Conservation (phyloP, 805 yeast species). For the Hagleromyces aurorensis region DNA sequence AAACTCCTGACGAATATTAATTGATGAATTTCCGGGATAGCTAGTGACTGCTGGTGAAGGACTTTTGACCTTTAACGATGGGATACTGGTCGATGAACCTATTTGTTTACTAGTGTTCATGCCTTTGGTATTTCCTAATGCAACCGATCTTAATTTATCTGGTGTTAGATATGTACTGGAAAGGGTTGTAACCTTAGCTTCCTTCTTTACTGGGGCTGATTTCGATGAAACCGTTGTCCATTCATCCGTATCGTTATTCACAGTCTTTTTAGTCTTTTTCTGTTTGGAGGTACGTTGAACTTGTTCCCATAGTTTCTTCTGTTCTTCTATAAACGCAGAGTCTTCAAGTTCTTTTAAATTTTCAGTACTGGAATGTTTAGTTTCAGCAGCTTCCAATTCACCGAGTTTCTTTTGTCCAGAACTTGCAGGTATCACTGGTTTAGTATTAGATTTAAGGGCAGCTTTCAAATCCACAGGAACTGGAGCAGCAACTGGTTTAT, state of each 20-base stretch:
- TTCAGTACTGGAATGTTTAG: slow-evolving; percentile 2
- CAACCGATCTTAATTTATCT: slow-evolving; percentile 30
- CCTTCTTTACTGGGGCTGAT: slow-evolving; percentile 9
- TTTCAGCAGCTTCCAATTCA: slow-evolving; percentile 1
- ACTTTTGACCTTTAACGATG: slow-evolving; percentile 19
- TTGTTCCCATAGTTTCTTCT: slow-evolving; percentile 36
- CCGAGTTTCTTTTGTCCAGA: background rate
- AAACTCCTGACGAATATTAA: slow-evolving; percentile 51
- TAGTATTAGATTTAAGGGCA: slow-evolving; percentile 6
- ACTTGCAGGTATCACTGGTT: background rate
- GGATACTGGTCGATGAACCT: slow-evolving; percentile 27
- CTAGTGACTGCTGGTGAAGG: slow-evolving; percentile 15
- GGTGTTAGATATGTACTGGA: slow-evolving; percentile 25
- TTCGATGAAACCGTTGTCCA: slow-evolving; percentile 29
- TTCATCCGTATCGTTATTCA: slow-evolving; percentile 16
- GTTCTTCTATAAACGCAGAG: slow-evolving; percentile 27
- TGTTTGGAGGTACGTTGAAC: slow-evolving; percentile 65
- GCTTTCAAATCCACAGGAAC: slow-evolving; percentile 16
- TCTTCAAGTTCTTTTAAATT: slow-evolving; percentile 17
- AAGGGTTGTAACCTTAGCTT: slow-evolving; percentile 16
- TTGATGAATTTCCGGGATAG: slow-evolving; percentile 29
- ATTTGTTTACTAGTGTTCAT: slow-evolving; percentile 11
- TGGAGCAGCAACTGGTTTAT: slow-evolving; percentile 11
- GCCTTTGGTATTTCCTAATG: slow-evolving; percentile 8
- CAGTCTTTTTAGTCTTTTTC: slow-evolving; percentile 54